Base-by-base conservation (phyloP, 2,329 filamentous ascomycete genomes). In the Dendrostoma leiphaemia region DNA sequence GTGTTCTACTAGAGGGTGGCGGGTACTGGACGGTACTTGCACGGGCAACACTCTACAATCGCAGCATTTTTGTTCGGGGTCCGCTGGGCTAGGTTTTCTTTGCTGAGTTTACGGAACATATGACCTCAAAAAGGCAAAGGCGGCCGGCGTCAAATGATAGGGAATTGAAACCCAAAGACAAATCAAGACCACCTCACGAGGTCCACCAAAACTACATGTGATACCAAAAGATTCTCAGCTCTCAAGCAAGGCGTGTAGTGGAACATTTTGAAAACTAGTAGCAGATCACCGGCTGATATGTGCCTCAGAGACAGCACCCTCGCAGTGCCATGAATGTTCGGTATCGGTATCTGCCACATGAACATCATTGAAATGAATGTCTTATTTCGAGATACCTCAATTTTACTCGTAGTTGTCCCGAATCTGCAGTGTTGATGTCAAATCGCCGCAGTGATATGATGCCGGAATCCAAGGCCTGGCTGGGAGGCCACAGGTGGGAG, bases 91-190 rank as follows among this genome's bases (percentile, higher is more conserved):
- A 79, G 73, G 73, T 78, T 79, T 57, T 76, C 72, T 78, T 78
- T 81, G 73, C 72, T 76, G 73, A 71, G 65, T 75, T 75, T 73
- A 74, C 78, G 76, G 79, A 79, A 79, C 81, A 82, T 78, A 79
- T 74, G 74, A 71, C 77, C 52, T 57, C 48, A 55, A 57, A 57
- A 57, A 57, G 55, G 55, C 73, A 74, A 66, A 53, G 73, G 81
- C 84, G 82, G 80, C 77, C 74, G 82, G 82, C 81, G 82, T 85
- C 82, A 81, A 53, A 74, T 75, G 73, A 81, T 78, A 84, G 75
- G 81, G 80, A 81, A 82, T 77, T 82, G 74, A 78, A 69, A 69
- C 73, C 81, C 72, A 76, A 73, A 78, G 64, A 67, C 51, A 67
- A 62, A 53, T 51, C 37, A 56, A 59, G 60, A 59, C 47, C 59